phyloP scores from a whole-genome alignment of 352 stramenopile species.

The Globisporangium splendens region DNA sequence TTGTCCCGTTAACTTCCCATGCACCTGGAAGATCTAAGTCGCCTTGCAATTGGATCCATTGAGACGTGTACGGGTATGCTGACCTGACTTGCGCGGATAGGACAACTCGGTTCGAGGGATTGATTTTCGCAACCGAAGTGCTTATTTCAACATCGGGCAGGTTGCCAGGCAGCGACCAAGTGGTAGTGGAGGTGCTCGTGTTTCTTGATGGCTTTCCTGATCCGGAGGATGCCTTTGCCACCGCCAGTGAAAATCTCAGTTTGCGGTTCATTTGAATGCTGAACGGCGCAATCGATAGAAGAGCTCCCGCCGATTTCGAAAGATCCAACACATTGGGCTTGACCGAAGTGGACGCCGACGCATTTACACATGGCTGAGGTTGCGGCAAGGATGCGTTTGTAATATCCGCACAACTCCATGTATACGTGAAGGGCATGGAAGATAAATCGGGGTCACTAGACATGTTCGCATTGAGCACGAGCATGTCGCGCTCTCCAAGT shows the following conservation, averaged over 20 bases:
- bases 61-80: constrained; percentile 52
- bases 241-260: constrained; percentile 45
- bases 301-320: constrained; percentile 1
- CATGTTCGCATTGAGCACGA: constrained; percentile 44
- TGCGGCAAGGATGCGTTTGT: constrained; percentile 22
- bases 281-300: constrained; percentile 40
- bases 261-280: constrained; percentile 34
- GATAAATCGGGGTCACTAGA: constrained; percentile 52
- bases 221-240: constrained; percentile 21
- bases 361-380: constrained; percentile 19
- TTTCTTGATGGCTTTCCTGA: not conserved
- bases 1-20: constrained; percentile 17
- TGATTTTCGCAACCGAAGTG: constrained; percentile 36
- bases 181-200: constrained; percentile 18
- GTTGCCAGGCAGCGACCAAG: constrained; percentile 51
- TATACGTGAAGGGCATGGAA: constrained; percentile 30
- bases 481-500: constrained; percentile 41
- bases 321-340: constrained; percentile 17
- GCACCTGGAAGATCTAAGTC: constrained; percentile 39
- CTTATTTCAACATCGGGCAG: constrained; percentile 37
- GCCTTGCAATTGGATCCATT: constrained; percentile 56
- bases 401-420: constrained; percentile 54
- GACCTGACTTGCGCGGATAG: constrained; percentile 40
- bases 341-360: constrained; percentile 13
- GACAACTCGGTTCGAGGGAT: constrained; percentile 35